phyloP scores from a whole-genome alignment of 1,284 basidiomycete genomes.

The Cryptococcus sp. region DNA sequence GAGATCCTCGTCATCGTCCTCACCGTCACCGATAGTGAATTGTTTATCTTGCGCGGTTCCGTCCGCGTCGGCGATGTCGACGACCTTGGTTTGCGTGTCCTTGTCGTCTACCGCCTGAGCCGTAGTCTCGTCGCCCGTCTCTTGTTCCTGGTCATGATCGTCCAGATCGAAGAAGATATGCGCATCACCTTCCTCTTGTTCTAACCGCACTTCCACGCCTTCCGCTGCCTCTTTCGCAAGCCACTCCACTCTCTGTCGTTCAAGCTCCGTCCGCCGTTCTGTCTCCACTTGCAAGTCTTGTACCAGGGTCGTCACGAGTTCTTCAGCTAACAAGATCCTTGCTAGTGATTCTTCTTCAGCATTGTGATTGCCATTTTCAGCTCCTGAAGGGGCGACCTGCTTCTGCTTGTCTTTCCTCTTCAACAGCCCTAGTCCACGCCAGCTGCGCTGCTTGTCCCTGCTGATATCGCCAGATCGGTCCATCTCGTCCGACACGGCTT shows the following conservation, averaged over 20 bases:
- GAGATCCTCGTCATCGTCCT: neutral
- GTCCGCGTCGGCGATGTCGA: neutral
- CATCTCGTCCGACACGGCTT: constrained; percentile 33
- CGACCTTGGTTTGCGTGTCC: too few relatives aligned
- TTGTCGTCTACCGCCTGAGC: neutral
- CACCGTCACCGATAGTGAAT: neutral
- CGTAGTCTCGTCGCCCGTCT: neutral
- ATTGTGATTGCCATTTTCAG: constrained; percentile 4
- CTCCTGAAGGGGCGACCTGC: neutral
- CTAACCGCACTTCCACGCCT: constrained; percentile 19
- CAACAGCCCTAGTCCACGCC: constrained; percentile 20
- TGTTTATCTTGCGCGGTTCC: too few relatives aligned
- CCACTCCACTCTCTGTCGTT: constrained; percentile 54
- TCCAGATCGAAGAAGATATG: constrained; percentile 22
- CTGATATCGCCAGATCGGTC: neutral
- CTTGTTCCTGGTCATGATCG: constrained; percentile 11
- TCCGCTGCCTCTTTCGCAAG: constrained; percentile 47
- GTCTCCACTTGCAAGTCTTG: constrained; percentile 69
- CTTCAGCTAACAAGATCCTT: constrained; percentile 64
- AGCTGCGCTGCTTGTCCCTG: constrained; percentile 26
- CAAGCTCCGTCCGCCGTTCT: constrained; percentile 61
- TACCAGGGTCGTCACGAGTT: constrained; percentile 63
- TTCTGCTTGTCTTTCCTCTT: constrained; percentile 8
- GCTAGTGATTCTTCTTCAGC: constrained; percentile 54
- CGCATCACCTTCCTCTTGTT: constrained; percentile 2